Evolutionary conservation across 1,284 basidiomycete species (phyloP), one percentile per base, ranked within the genome.

Genomic region (Tilletiopsis washingtonensis): DNA sequence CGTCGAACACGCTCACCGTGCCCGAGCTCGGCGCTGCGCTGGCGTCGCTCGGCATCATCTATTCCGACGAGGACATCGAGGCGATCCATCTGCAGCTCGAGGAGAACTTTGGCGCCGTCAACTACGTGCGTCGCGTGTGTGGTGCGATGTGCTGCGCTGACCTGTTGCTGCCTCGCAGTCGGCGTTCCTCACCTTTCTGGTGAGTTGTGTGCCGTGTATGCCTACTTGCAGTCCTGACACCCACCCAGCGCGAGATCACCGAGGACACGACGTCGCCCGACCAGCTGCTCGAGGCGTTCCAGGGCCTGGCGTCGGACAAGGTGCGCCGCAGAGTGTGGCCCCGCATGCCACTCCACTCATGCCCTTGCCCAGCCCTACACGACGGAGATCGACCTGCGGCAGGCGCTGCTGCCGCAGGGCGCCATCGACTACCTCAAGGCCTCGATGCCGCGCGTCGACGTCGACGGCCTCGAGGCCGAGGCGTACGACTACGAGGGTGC

Each of bases 251-350:
- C 25, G 88, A 91, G 43, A 93, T 96, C 59, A 93, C 84, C 25
- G 89, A 97, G 76, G 94, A 97, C 71, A 89, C 93, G 49, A 91
- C 88, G 1, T 87, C 89, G 1, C 82, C 86, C 0, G 89, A 91
- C 49, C 93, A 97, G 70, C 79, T 98, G 54, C 82, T 88, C 19
- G 89, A 91, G 60, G 84, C 91, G 2, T 98, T 98, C 82, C 83
- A 88, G 41, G 88, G 88, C 6, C 84, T 96, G 40, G 89, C 91
- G 2, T 81, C 79, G 12, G 86, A 91, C 69, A 97, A 97, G 80
- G 90, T 86, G 57, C 39, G 80, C 27, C 6, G 4, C 6, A 20
- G 39, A 5, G 39, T 7, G n/a, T n/a, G n/a, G n/a, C n/a, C n/a
- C n/a, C n/a, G n/a, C n/a, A n/a, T n/a, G n/a, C n/a, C n/a, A n/a